Percentiles rank a stretch among this genome's conserved stretches.
Conservation (phyloP, 306 rosid species). For the Lupinus albus region DNA sequence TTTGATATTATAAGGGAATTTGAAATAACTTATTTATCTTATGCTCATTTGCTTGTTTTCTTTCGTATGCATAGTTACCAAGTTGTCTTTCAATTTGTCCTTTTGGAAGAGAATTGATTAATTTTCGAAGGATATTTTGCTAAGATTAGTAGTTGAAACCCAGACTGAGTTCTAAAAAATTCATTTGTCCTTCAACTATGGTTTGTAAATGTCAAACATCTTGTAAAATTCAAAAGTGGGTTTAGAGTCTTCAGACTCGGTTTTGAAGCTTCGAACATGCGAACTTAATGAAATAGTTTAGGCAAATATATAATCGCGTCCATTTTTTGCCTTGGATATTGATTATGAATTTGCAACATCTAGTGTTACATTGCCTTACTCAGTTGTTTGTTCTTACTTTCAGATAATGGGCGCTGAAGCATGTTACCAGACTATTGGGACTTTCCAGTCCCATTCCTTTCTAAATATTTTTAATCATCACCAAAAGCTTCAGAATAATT, state of each 20-base stretch:
- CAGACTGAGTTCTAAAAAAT: no score
- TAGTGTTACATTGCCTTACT: conserved; percentile 27
- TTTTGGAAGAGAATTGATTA: no score
- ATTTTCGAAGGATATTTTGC: no score
- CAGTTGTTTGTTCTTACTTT: conserved; percentile 38
- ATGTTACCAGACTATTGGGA: conserved; percentile 63
- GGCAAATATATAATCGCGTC: not conserved
- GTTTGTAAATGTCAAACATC: no score
- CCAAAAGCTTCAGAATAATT: conserved; percentile 48
- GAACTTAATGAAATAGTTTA: not conserved
- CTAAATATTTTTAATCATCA: conserved; percentile 38
- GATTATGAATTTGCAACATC: conserved; percentile 24
- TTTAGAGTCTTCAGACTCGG: no score
- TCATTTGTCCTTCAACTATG: no score
- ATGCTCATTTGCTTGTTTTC: no score
- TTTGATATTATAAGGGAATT: conserved; percentile 10
- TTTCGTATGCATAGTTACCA: no score
- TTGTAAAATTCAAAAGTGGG: no score
- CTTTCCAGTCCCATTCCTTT: conserved; percentile 48
- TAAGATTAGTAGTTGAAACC: no score
- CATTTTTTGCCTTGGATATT: not conserved
- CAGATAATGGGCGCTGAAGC: conserved; percentile 87
- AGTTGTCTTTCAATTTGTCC: no score
- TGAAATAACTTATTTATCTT: no score
- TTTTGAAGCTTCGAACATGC: not conserved